phyloP scores from a whole-genome alignment of 441 rosid genomes.

The Gossypium aridum region DNA sequence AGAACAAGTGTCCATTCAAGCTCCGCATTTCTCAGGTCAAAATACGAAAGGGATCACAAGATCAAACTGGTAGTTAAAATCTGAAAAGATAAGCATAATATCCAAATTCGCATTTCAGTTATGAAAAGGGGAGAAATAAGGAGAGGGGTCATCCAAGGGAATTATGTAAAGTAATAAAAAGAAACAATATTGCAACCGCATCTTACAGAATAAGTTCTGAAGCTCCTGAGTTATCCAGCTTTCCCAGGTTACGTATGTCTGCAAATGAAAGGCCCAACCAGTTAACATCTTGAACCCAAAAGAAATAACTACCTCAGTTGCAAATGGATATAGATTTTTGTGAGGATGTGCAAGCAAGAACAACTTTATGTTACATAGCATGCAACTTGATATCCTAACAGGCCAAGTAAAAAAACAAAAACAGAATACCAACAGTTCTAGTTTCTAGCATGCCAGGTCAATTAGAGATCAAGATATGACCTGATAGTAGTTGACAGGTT shows the following conservation, averaged over 20 bases:
- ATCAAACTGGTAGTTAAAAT: constrained; percentile 15
- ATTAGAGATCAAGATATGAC: not conserved
- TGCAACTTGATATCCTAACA: no score
- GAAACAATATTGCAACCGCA: not conserved
- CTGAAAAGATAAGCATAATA: constrained; percentile 3
- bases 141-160: not conserved
- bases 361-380: not conserved
- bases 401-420: not conserved
- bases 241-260: not conserved
- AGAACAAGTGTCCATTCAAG: not conserved
- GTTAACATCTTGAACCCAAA: constrained; percentile 9
- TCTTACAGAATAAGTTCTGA: constrained; percentile 16
- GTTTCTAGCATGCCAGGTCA: not conserved
- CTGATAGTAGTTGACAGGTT: not conserved
- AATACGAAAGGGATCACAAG: constrained; percentile 6
- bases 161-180: not conserved
- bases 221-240: constrained; percentile 14
- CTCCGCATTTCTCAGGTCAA: constrained; percentile 14
- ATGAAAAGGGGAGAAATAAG: not conserved
- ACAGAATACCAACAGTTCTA: not conserved
- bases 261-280: constrained; percentile 6
- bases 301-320: not conserved
- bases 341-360: not conserved
- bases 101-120: not conserved
- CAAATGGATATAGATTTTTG: not conserved